Percentiles rank a stretch among this genome's conserved stretches.
Conservation (phyloP, 1,284 basidiomycete genomes). For the Puccinia triticina region DNA sequence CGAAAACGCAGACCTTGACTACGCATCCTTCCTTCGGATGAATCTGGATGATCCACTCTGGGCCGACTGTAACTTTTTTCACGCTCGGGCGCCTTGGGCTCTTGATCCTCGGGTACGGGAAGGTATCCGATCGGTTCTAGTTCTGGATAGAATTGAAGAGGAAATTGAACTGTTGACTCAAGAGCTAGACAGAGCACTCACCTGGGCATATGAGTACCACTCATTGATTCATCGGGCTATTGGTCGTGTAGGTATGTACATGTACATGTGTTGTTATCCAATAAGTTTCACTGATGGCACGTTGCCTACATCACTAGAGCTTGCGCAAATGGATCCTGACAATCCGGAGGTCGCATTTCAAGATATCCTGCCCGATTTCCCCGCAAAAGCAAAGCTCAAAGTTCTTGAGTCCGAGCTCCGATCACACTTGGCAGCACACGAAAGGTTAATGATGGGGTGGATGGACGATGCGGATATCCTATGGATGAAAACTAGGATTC, state of each 20-base stretch:
- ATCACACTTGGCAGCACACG: not conserved
- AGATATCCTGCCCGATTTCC: not conserved
- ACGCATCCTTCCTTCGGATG: not conserved
- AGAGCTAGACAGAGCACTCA: not conserved
- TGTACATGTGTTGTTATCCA: too few species aligned
- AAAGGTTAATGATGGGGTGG: not conserved
- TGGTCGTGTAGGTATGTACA: not conserved
- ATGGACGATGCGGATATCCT: not conserved
- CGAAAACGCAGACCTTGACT: not conserved
- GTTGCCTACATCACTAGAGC: not conserved
- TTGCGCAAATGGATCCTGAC: not conserved
- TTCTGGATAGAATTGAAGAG: not conserved
- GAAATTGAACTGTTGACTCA: conserved; percentile 6
- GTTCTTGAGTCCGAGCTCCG: not conserved
- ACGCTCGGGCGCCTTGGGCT: not conserved
- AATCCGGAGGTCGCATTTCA: not conserved
- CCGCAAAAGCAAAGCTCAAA: not conserved
- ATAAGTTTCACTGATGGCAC: too few species aligned
- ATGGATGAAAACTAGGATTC: not conserved
- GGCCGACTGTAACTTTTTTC: not conserved
- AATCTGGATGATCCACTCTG: not conserved
- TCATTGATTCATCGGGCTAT: not conserved
- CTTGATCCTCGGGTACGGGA: not conserved
- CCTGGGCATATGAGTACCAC: conserved; percentile 1
- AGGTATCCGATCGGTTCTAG: not conserved